Evolutionary conservation across 805 yeast species (phyloP).

Genomic region (Debaryomyces maramus): DNA sequence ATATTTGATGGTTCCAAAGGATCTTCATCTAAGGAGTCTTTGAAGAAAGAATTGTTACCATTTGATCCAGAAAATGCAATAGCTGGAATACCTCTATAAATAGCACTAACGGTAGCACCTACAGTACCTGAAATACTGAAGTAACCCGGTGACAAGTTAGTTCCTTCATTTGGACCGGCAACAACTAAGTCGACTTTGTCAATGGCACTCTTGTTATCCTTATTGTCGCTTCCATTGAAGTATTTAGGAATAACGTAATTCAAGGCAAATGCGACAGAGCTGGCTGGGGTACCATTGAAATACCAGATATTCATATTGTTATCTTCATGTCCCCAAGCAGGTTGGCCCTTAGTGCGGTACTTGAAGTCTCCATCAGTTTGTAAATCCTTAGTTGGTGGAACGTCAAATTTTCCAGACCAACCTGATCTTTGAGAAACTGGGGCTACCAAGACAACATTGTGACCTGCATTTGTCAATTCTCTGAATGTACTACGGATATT

Average conservation of each 20-base stretch:
- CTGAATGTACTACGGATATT: conserved; percentile 57
- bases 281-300: conserved; percentile 57
- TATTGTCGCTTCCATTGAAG: conserved; percentile 26
- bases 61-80: conserved; percentile 55
- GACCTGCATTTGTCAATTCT: conserved; percentile 47
- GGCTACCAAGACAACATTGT: conserved; percentile 50
- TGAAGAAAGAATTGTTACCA: conserved; percentile 48
- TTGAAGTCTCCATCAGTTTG: conserved; percentile 46
- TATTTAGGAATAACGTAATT: conserved; percentile 47
- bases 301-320: conserved; percentile 45
- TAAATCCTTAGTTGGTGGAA: conserved; percentile 37
- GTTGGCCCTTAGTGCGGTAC: conserved; percentile 48
- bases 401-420: conserved; percentile 53
- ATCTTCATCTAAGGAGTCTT: conserved; percentile 45
- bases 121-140: conserved; percentile 51
- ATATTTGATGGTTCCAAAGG: conserved; percentile 44
- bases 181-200: conserved; percentile 42
- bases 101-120: conserved; percentile 50
- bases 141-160: conserved; percentile 44
- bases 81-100: conserved; percentile 50
- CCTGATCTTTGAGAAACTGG: conserved; percentile 55
- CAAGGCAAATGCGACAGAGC: conserved; percentile 49
- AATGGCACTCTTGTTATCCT: conserved; percentile 31
- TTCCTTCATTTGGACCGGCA: conserved; percentile 56
- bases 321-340: conserved; percentile 55